Evolutionary conservation across 148 eudicot species (phyloP), one percentile per base, ranked within the genome.

Genomic region (Bassia scoparia): DNA sequence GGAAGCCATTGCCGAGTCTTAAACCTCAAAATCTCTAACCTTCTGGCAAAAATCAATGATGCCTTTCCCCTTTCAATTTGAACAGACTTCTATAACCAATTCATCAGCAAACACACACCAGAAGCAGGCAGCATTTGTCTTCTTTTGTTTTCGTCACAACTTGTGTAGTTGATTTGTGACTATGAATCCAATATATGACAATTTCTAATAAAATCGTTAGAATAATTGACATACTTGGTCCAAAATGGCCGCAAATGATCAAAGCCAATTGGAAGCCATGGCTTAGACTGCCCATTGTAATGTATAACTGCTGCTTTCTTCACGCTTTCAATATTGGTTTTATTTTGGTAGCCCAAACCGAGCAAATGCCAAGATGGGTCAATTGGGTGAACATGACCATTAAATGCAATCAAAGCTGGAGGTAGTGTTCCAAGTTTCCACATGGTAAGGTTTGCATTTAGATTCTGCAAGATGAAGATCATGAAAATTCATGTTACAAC

Each of bases 401-500:
- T 90, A 68, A 96, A 96, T 72, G 97, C 99, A 69, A 96, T 90
- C 78, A 96, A 81, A 61, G 99, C 99, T 21, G 99, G 99, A 23
- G 97, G 99, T 26, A 92, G 84, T 43, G 99, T 96, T 75, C 99
- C 97, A 58, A 96, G 97, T 85, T 90, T 96, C 97, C 97, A 96
- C 82, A 96, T 77, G 29, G 95, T 87, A 81, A 96, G 83, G 84
- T 96, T 96, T 68, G 99, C 90, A 78, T 90, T 90, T 82, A 96
- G 81, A 84, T 96, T 96, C 99, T 96, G 90, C 89, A 76, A 15
- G 43, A 64, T 21, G 26, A 61, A 79, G 41, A 76, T 23, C 68
- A 60, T 16, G 34, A 59, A 24, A 66, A 41, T 26, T 11, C 78
- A 58, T 67, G 43, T 75, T 70, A 75, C 64, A 75, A 75, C 54